Percentiles rank a stretch among this genome's conserved stretches.
phyloP scores from a whole-genome alignment of 768 basidiomycete genomes.

The Leccinum ochraceum region DNA sequence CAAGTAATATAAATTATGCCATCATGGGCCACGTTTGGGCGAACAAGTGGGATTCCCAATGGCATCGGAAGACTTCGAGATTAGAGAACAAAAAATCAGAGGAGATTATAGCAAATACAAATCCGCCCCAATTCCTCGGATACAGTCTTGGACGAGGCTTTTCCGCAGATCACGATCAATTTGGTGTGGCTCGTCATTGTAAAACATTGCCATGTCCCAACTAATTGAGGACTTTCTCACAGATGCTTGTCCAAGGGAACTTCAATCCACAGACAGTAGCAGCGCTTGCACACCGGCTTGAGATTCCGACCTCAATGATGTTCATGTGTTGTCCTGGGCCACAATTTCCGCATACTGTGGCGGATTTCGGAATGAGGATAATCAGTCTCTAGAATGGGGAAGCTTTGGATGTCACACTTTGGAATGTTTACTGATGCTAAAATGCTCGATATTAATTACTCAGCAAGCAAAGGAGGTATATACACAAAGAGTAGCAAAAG shows the following conservation, averaged over 20 bases:
- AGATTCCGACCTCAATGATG: conserved; percentile 56
- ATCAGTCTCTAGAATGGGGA: conserved; percentile 30
- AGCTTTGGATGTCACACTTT: no score
- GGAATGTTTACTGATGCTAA: no score
- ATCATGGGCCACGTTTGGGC: no score
- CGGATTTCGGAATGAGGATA: conserved; percentile 55
- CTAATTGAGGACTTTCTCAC: background rate
- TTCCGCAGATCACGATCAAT: conserved; percentile 65
- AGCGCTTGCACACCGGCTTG: conserved; percentile 48
- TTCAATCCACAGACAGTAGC: conserved; percentile 50
- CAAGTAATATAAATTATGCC: background rate
- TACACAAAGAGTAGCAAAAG: no score
- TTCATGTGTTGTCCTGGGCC: conserved; percentile 63
- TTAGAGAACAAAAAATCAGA: no score
- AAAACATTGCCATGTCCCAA: background rate
- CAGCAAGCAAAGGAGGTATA: no score
- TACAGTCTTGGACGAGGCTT: conserved; percentile 59
- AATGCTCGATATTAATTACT: no score
- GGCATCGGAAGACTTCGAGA: no score
- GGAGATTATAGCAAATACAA: no score
- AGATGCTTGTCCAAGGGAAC: conserved; percentile 47
- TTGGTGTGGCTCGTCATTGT: conserved; percentile 36
- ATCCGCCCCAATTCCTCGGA: background rate
- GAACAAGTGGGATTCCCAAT: no score
- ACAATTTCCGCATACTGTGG: conserved; percentile 41